Evolutionary conservation across 192 early-diverging fungal species (phyloP), one percentile per base, ranked within the genome.

Genomic region (Mortierella alpina): DNA sequence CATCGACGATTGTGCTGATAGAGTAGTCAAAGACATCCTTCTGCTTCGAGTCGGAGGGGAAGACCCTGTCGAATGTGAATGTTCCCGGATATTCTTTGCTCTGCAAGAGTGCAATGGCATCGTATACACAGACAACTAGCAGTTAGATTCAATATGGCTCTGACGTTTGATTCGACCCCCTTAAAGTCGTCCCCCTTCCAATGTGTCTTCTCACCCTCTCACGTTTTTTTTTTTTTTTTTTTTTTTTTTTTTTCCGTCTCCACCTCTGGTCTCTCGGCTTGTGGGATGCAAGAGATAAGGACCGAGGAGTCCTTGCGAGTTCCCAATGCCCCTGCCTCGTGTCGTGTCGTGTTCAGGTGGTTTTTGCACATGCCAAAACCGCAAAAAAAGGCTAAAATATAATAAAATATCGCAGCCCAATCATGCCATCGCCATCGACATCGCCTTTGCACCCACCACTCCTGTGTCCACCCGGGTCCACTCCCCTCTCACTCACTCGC

Each of bases 21-120:
- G 97, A 91, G 68, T 97, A 96, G 72, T 95, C 91, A 83, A 97
- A 99, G 22, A 98, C 92, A 49, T 93, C 87, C 51, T 91, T 86
- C 85, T 99, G 97, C 7, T 91, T 88, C 10, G 94, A 89, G 48
- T 91, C 88, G 71, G 90, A 93, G 53, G 93, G 93, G 84, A 99
- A 99, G 52, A 98, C 91, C 18, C 90, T 87, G 82, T 99, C 97
- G 83, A 97, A 99, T 2, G 97, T 91, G 74, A 97, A 98, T 5
- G 86, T 84, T 88, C 95, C 75, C 79, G 87, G 83, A 82, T 88
- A 84, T 83, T 91, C 84, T 75, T 86, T 85, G 65, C 87, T 85
- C 85, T 85, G 75, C 5, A 41, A 0, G 44, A 22, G 44, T 46
- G 41, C 60, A 42, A 62, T 47, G 20, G 1, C 22, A 62, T n/a